Conservation (phyloP, 495 filamentous ascomycete genomes). For the Talaromyces borbonicus region DNA sequence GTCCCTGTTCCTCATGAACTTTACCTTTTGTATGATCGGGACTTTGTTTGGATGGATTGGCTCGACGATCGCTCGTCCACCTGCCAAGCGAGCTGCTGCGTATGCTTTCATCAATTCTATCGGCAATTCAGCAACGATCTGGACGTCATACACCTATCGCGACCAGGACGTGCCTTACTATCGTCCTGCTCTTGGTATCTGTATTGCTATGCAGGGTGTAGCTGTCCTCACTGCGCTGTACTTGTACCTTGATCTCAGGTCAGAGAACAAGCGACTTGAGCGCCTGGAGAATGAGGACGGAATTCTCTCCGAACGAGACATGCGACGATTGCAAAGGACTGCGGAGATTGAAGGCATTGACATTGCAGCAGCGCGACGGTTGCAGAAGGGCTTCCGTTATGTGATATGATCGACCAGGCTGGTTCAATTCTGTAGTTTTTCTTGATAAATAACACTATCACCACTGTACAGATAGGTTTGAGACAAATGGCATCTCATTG, state of each 20-base stretch:
- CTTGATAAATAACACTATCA: too few species aligned
- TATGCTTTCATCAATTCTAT: constrained; percentile 47
- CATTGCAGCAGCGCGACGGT: constrained; percentile 30
- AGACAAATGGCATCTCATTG: too few species aligned
- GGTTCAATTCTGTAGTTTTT: too few species aligned
- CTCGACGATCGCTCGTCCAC: constrained; percentile 40
- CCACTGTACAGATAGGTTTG: too few species aligned
- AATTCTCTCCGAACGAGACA: constrained; percentile 30
- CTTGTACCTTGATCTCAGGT: constrained; percentile 33
- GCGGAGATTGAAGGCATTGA: constrained; percentile 41
- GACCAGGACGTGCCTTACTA: constrained; percentile 29
- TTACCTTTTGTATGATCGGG: constrained; percentile 43
- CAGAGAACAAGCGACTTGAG: constrained; percentile 36
- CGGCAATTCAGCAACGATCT: constrained; percentile 44
- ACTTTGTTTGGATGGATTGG: constrained; percentile 48
- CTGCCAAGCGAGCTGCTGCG: constrained; percentile 44
- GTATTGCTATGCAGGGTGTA: constrained; percentile 36
- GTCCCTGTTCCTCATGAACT: constrained; percentile 44
- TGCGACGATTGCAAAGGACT: constrained; percentile 32
- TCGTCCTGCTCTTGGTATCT: constrained; percentile 34
- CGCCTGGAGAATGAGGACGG: constrained; percentile 34
- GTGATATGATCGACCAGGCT: constrained; percentile 26
- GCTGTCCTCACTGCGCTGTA: constrained; percentile 26
- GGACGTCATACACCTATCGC: constrained; percentile 45
- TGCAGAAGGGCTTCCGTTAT: constrained; percentile 43